These are phyloP conservation scores for Fusarium mexicanum DNA, from an alignment of 2,329 filamentous ascomycete species.

Conservation along the genomic window DNA sequence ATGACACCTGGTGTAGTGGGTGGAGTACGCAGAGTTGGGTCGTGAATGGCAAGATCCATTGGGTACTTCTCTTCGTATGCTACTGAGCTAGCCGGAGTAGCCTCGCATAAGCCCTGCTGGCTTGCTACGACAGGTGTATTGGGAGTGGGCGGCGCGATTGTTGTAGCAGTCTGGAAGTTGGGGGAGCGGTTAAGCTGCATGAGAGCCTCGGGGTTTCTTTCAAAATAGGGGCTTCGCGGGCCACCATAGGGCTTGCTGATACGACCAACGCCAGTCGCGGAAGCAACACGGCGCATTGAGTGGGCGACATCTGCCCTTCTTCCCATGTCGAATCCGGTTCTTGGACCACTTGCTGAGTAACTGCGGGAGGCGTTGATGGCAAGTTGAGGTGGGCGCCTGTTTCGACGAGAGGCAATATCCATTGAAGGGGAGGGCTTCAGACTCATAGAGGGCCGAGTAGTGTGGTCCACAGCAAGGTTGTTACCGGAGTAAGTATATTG, in stretches of 20 bases:
- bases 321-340: slow-evolving; percentile 59
- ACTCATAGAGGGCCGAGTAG: slow-evolving; percentile 33
- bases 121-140: slow-evolving; percentile 57
- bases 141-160: slow-evolving; percentile 60
- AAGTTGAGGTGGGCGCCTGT: slow-evolving; percentile 57
- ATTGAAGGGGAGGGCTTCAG: slow-evolving; percentile 61
- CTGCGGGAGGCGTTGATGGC: slow-evolving; percentile 57
- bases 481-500: slow-evolving; percentile 33
- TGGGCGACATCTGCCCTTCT: slow-evolving; percentile 57
- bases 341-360: slow-evolving; percentile 55
- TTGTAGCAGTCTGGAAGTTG: slow-evolving; percentile 50
- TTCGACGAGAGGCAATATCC: slow-evolving; percentile 64
- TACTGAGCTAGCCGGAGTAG: slow-evolving; percentile 49
- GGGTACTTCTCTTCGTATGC: slow-evolving; percentile 46
- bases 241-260: slow-evolving; percentile 47
- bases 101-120: slow-evolving; percentile 52
- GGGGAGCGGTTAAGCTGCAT: slow-evolving; percentile 57
- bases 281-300: slow-evolving; percentile 65
- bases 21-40: slow-evolving; percentile 62
- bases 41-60: slow-evolving; percentile 47
- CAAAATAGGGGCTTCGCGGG: slow-evolving; percentile 53
- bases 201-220: slow-evolving; percentile 57
- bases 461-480: slow-evolving; percentile 26
- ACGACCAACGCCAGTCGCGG: slow-evolving; percentile 55
- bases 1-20: slow-evolving; percentile 63